phyloP scores from a whole-genome alignment of 176 grass and related monocot genomes.

The Rhynchospora tenuis region DNA sequence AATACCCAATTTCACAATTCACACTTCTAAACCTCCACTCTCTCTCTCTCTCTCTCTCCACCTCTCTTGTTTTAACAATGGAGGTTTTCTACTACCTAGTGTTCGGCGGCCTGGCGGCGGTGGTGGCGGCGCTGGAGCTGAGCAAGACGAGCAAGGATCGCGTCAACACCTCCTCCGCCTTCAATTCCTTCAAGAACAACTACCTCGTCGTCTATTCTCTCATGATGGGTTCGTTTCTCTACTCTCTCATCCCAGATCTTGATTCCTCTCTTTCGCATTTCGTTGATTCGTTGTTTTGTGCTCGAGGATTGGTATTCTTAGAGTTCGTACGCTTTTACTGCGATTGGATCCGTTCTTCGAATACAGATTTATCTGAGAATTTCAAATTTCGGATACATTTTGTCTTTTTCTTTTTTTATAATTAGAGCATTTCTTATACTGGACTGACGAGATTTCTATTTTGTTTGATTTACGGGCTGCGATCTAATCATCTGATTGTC shows the following conservation, averaged over 20 bases:
- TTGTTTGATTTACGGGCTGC: not conserved
- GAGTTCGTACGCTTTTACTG: not conserved
- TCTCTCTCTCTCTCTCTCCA: not conserved
- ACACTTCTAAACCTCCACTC: not conserved
- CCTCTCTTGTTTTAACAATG: conserved; percentile 2
- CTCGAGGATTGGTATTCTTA: not conserved
- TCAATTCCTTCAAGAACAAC: conserved; percentile 57
- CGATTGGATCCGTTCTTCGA: not conserved
- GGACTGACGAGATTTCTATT: not conserved
- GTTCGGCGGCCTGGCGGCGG: conserved; percentile 30
- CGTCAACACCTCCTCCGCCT: conserved; percentile 42
- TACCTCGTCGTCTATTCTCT: conserved; percentile 60
- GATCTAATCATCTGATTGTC: conserved; percentile 1
- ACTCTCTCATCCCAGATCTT: conserved; percentile 2
- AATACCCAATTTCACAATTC: not conserved
- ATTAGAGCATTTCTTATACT: not conserved
- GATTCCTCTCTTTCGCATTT: not conserved
- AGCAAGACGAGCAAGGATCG: conserved; percentile 51
- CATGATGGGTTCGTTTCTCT: conserved; percentile 39
- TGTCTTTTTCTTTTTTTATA: not conserved
- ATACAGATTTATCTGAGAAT: not conserved
- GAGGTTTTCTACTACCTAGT: conserved; percentile 59
- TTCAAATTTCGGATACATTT: not conserved
- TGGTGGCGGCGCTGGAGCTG: conserved; percentile 41
- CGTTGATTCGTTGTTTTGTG: not conserved